Evolutionary conservation across 805 yeast species (phyloP).

Genomic region (Zygosaccharomyces gambellarensis): DNA sequence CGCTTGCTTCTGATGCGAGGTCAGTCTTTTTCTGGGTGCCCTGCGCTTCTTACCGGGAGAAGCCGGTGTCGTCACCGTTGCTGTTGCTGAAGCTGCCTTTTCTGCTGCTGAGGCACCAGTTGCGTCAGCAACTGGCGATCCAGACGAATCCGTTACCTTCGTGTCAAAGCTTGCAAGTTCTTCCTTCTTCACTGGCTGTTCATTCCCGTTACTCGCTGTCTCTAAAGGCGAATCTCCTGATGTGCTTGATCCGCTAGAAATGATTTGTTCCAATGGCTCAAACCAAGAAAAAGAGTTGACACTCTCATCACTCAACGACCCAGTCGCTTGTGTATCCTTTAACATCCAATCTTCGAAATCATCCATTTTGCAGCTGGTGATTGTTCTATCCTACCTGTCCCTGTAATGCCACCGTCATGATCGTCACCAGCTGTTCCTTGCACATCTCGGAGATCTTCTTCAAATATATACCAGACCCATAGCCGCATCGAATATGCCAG

Average conservation of each 20-base stretch:
- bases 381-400: not conserved
- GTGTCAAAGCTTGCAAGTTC: constrained; percentile 1
- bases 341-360: constrained; percentile 20
- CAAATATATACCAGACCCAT: not conserved
- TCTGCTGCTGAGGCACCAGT: not conserved
- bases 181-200: constrained; percentile 2
- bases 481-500: not conserved
- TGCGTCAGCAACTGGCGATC: not conserved
- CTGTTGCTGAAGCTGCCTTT: not conserved
- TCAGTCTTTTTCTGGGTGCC: constrained; percentile 51
- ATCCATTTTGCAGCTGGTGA: not conserved
- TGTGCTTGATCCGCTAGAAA: constrained; percentile 25
- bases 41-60: constrained; percentile 38
- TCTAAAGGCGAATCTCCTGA: constrained; percentile 22
- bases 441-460: not conserved
- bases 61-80: not conserved
- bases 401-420: not conserved
- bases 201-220: not conserved
- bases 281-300: constrained; percentile 21
- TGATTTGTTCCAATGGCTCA: constrained; percentile 26
- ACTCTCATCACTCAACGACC: constrained; percentile 10
- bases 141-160: not conserved
- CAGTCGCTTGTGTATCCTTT: constrained; percentile 9
- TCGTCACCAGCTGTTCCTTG: not conserved
- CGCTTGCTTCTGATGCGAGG: constrained; percentile 60